A percentile compares a stretch with the other conserved stretches of the same genome.
These are phyloP conservation scores for Apiospora aurea DNA, from an alignment of 2,329 filamentous ascomycete species.

Conservation along the genomic window DNA sequence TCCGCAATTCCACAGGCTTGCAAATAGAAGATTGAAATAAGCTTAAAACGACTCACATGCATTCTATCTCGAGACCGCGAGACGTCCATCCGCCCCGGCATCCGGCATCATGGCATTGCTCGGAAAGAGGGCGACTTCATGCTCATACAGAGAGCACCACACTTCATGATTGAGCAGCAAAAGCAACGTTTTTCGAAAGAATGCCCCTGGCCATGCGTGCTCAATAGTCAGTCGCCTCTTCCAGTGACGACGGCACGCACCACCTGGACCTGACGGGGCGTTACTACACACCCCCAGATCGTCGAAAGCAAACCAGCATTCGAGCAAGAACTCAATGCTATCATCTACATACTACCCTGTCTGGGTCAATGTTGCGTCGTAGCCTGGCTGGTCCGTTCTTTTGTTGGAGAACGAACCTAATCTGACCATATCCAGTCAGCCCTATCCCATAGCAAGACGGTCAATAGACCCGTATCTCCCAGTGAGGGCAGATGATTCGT, in stretches of 20 bases:
- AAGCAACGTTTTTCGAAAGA: not conserved
- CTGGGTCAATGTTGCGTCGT: too few species aligned
- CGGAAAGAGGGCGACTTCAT: not conserved
- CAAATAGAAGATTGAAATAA: not conserved
- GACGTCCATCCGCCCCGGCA: not conserved
- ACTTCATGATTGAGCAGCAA: not conserved
- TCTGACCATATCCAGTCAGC: not conserved
- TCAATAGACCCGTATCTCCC: not conserved
- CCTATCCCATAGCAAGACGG: not conserved
- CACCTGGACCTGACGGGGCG: too few species aligned
- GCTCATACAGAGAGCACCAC: too few species aligned
- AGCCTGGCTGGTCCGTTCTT: not conserved
- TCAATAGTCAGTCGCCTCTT: not conserved
- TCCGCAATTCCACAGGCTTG: not conserved
- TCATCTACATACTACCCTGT: too few species aligned
- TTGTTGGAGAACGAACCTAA: conserved; percentile 3
- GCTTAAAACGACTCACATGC: not conserved
- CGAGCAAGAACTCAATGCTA: not conserved
- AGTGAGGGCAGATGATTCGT: not conserved
- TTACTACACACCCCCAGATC: not conserved
- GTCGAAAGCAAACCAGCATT: not conserved
- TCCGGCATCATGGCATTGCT: not conserved
- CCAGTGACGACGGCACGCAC: not conserved
- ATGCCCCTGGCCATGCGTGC: not conserved
- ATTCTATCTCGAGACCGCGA: not conserved